A percentile compares a stretch with the other conserved stretches of the same genome.
phyloP scores from a whole-genome alignment of 345 rosid species.

The Cochlearia excelsa region DNA sequence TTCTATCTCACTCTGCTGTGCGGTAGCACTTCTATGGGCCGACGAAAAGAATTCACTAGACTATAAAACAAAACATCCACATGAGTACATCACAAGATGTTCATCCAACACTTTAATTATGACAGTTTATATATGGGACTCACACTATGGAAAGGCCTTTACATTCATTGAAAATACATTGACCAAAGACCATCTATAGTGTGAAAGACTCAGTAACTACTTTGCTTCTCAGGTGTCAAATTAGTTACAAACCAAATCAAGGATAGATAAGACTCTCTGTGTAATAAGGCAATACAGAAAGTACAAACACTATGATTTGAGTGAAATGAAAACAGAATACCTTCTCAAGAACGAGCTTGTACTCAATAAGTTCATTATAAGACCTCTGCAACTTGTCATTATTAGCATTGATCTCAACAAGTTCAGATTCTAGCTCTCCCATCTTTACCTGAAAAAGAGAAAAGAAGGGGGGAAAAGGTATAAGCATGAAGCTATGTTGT shows the following conservation, averaged over 20 bases:
- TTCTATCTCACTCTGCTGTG: slow-evolving; percentile 70
- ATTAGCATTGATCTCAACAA: slow-evolving; percentile 87
- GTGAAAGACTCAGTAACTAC: slow-evolving; percentile 4
- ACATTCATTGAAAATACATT: slow-evolving; percentile 1
- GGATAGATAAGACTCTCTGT: not conserved
- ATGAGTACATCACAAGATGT: slow-evolving; percentile 19
- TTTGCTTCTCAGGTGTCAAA: slow-evolving; percentile 9
- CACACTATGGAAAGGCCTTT: slow-evolving; percentile 1
- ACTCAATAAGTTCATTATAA: slow-evolving; percentile 88
- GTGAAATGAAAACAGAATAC: slow-evolving; percentile 34
- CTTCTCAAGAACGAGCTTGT: slow-evolving; percentile 85
- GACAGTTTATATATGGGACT: slow-evolving; percentile 8
- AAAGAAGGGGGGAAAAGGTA: slow-evolving; percentile 25
- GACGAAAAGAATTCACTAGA: slow-evolving; percentile 80
- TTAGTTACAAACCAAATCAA: slow-evolving; percentile 3
- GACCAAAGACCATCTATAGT: slow-evolving; percentile 3
- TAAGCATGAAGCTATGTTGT: slow-evolving; percentile 5
- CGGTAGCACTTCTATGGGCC: slow-evolving; percentile 68
- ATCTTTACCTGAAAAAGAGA: slow-evolving; percentile 58
- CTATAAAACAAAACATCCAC: slow-evolving; percentile 35
- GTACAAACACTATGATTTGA: not conserved
- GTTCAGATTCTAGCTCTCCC: slow-evolving; percentile 80
- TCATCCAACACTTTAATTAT: slow-evolving; percentile 1
- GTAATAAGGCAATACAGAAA: not conserved
- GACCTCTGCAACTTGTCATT: slow-evolving; percentile 74